Percentiles rank a stretch among this genome's conserved stretches.
Evolutionary conservation across 495 filamentous ascomycete genomes (phyloP).

Genomic region (Lasiosphaeria ovina): DNA sequence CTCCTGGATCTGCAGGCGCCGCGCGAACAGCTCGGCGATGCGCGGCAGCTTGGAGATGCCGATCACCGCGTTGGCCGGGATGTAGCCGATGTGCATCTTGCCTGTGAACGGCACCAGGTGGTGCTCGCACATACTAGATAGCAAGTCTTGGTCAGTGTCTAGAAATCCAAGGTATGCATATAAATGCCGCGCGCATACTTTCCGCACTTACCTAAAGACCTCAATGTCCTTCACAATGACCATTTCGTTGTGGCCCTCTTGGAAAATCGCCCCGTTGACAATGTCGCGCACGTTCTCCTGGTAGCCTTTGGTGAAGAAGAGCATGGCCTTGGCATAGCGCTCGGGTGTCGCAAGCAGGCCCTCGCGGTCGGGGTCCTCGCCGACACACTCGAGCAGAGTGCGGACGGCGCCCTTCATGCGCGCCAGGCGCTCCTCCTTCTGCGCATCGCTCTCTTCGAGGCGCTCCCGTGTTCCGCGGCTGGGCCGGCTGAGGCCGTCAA

Average conservation of each 20-base stretch:
- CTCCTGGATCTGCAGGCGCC: conserved; percentile 92
- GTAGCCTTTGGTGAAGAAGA: conserved; percentile 98
- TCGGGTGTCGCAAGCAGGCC: conserved; percentile 84
- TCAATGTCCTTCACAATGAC: conserved; percentile 98
- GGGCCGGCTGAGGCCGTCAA: conserved; percentile 71
- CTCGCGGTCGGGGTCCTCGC: conserved; percentile 91
- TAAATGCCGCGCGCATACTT: too few species aligned
- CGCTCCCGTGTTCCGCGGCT: conserved; percentile 75
- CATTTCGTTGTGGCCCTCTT: conserved; percentile 94
- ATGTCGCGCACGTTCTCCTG: conserved; percentile 92
- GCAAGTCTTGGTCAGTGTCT: neutral
- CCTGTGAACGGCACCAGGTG: conserved; percentile 96
- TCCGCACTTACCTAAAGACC: conserved; percentile 52
- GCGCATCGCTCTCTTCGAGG: conserved; percentile 71
- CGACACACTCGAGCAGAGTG: conserved; percentile 92
- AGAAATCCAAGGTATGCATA: too few species aligned
- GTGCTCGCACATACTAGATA: conserved; percentile 81
- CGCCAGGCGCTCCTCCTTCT: conserved; percentile 66
- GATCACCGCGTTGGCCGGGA: conserved; percentile 79
- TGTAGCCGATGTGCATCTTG: conserved; percentile 99
- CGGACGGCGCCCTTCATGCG: conserved; percentile 82
- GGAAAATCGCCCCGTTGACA: conserved; percentile 92
- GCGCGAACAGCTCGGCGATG: conserved; percentile 95
- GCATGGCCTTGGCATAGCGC: conserved; percentile 93
- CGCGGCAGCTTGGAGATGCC: conserved; percentile 94